Evolutionary conservation across 371 early-diverging fungal species (phyloP).

Genomic region (Mortierella sp.): DNA sequence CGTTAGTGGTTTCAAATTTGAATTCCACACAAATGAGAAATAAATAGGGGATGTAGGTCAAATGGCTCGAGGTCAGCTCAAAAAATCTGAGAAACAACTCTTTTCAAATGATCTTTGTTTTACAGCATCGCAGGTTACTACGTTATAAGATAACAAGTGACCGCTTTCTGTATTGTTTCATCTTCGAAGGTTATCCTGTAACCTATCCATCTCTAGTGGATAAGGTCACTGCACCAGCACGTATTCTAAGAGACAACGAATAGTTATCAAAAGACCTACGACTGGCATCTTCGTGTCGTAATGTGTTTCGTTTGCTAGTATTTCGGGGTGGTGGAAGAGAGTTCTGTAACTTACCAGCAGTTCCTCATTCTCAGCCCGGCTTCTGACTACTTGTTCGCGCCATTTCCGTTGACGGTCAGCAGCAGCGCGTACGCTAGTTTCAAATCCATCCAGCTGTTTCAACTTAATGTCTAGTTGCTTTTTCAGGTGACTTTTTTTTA

Average conservation of each 20-base stretch:
- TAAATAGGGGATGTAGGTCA: conserved; percentile 37
- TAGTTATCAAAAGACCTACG: neutral
- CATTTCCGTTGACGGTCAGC: conserved; percentile 46
- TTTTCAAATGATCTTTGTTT: conserved; percentile 50
- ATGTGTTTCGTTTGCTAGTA: neutral
- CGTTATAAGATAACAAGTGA: neutral
- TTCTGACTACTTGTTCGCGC: conserved; percentile 40
- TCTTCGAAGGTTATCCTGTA: conserved; percentile 56
- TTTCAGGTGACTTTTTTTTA: conserved; percentile 42
- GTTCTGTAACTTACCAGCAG: conserved; percentile 24
- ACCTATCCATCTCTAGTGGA: conserved; percentile 52
- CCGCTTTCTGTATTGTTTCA: neutral
- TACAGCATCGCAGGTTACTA: neutral
- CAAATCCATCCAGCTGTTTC: conserved; percentile 37
- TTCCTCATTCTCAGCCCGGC: conserved; percentile 38
- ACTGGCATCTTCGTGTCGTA: conserved; percentile 39
- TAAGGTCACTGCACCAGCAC: conserved; percentile 44
- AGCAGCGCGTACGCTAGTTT: conserved; percentile 41
- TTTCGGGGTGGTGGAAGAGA: neutral
- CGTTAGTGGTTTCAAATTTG: too few relatives aligned
- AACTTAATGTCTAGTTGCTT: conserved; percentile 41
- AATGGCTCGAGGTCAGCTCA: conserved; percentile 54
- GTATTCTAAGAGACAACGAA: neutral
- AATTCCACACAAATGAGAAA: neutral
- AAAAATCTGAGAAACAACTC: conserved; percentile 52